These are phyloP conservation scores for Populus alba DNA, from an alignment of 345 rosid species.

Conservation along the genomic window DNA sequence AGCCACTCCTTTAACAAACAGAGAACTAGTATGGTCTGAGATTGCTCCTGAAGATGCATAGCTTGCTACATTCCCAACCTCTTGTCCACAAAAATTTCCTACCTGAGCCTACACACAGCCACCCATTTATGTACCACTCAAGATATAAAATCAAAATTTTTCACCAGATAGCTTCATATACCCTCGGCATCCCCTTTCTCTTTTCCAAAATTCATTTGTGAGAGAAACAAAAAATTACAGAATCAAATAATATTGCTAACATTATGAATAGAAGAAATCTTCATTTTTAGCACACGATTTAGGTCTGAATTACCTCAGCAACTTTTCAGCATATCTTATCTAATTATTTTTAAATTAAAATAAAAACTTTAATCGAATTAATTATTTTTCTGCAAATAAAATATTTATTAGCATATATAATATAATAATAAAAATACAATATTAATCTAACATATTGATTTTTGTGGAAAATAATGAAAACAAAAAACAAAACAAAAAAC, in stretches of 20 bases:
- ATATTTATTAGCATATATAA: too few relatives aligned
- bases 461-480: not conserved
- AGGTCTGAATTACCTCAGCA: too few relatives aligned
- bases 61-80: constrained; percentile 81
- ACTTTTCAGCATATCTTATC: too few relatives aligned
- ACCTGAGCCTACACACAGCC: constrained; percentile 99
- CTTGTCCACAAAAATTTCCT: constrained; percentile 88
- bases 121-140: constrained; percentile 68
- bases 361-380: too few relatives aligned
- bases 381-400: too few relatives aligned
- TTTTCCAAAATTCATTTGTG: not conserved
- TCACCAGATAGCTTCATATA: constrained; percentile 4
- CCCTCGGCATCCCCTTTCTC: not conserved
- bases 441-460: not conserved
- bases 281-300: too few relatives aligned
- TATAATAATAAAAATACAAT: not conserved
- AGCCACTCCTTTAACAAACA: constrained; percentile 52
- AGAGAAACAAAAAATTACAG: not conserved
- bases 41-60: constrained; percentile 65
- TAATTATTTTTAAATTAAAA: too few relatives aligned
- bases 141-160: constrained; percentile 34
- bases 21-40: constrained; percentile 46
- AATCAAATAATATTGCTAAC: not conserved
- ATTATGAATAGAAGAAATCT: not conserved
- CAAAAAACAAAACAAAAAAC: not conserved